Base-by-base conservation (phyloP, 176 grass and related monocot species). In the Cocos nucifera region DNA sequence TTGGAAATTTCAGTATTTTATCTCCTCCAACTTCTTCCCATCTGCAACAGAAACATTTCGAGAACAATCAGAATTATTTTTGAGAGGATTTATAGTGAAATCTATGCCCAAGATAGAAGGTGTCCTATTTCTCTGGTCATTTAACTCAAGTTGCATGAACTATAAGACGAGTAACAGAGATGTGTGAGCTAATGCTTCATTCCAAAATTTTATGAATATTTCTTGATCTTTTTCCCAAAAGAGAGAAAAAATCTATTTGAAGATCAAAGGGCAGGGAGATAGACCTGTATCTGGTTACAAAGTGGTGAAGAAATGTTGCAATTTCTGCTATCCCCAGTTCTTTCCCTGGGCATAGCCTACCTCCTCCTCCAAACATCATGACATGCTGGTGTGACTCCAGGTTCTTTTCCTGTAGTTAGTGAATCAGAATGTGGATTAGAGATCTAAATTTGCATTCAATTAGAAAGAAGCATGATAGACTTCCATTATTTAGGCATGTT, bases 311-410 rank as follows among this genome's bases (percentile, higher is more conserved):
- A 75, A 97, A 97, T 49, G 84, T 83, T 39, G 87, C 73, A n/a
- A 97, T 85, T 62, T 98, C 93, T 3, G 58, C 87, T 2, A 70
- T 92, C 26, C 93, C 93, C 15, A 98, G 39, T 72, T 98, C 93
- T 60, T 98, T 98, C 6, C 93, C 87, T 4, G 87, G 93, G 69
- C 93, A 98, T 66, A 98, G 44, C n/a, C 93, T 70, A 18, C 76
- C 74, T 24, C 93, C 93, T 73, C 93, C 87, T n/a, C 93, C 93
- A 8, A 98, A 98, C 70, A 98, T 61, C 93, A 98, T 85, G 79
- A 98, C 92, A 57, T 98, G 84, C 22, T 78, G 93, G 64, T 98
- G 83, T 1, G 87, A 77, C 58, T 98, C 93, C 3, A 83, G 51
- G 62, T 65, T 91, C 48, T 75, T 98, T 15, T 92, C 93, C 93